Evolutionary conservation across 371 early-diverging fungal genomes (phyloP), one percentile per base, ranked within the genome.

Genomic region (Umbelopsis sp.): DNA sequence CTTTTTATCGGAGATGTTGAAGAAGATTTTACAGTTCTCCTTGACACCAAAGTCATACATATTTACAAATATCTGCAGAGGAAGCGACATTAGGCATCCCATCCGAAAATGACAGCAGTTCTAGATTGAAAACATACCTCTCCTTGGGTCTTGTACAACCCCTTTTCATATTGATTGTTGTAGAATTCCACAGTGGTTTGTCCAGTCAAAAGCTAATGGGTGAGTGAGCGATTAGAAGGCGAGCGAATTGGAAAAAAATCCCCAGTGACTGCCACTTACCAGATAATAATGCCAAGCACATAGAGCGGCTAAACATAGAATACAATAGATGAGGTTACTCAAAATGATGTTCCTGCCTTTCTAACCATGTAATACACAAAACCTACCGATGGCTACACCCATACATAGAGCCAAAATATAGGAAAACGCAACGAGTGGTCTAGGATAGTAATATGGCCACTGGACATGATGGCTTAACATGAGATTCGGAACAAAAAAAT

Each of bases 361-460:
- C 46, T 25, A 44, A 16, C 38, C 18, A 62, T 6, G 16, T 10
- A 22, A 52, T 63, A n/a, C 41, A 51, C 29, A 66, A 24, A 37
- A 45, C 67, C 44, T 77, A 80, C 80, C 72, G n/a, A 81, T 57
- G 10, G 88, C 88, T 10, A 87, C 14, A 2, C 87, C 89, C 72
- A 89, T 89, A 35, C 87, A 85, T 25, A 86, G 79, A 1, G 88
- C 85, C 51, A 89, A 71, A 25, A 89, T 85, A 50, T 79, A 74
- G 0, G 86, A 73, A 65, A 89, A 87, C 0, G 88, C 87, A 44
- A 87, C 76, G 53, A 87, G 52, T 0, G 89, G 80, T 24, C 84
- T 78, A 63, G 87, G 86, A 63, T 80, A 80, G 73, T 81, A 87
- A 41, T 84, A 89, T 9, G 87, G 86, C 89, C 89, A 89, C 87